These are phyloP conservation scores for Limnanthes douglasii DNA, from an alignment of 345 rosid genomes.

Conservation along the genomic window DNA sequence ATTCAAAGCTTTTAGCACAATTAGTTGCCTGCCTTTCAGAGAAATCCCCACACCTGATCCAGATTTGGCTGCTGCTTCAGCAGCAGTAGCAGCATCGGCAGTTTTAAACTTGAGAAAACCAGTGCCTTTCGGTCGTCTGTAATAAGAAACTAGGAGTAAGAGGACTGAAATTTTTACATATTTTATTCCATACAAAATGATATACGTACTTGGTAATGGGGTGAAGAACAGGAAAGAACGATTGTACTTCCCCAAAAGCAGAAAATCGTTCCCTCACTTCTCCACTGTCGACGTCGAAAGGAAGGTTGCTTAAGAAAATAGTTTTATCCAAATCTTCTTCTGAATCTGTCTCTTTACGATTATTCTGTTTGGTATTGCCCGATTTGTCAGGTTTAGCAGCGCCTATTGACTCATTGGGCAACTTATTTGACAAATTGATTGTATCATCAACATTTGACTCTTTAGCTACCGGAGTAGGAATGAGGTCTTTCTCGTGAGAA, in stretches of 20 bases:
- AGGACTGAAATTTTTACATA: conserved; percentile 1
- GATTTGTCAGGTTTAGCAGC: conserved; percentile 21
- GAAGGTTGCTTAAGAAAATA: conserved; percentile 69
- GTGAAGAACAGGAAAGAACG: conserved; percentile 68
- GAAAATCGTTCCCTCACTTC: conserved; percentile 74
- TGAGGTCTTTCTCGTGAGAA: too few relatives aligned
- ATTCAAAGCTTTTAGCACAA: conserved; percentile 65
- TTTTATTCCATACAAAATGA: background rate
- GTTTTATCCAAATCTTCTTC: conserved; percentile 63
- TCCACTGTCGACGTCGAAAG: conserved; percentile 50
- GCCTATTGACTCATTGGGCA: conserved; percentile 15
- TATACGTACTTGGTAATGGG: conserved; percentile 62
- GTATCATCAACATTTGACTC: conserved; percentile 14
- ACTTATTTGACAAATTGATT: conserved; percentile 13
- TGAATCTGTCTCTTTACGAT: conserved; percentile 17
- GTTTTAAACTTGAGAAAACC: conserved; percentile 83
- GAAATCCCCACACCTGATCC: conserved; percentile 60
- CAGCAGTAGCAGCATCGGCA: conserved; percentile 52
- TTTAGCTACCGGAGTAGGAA: conserved; percentile 10
- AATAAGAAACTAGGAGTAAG: conserved; percentile 10
- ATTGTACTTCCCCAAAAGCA: conserved; percentile 60
- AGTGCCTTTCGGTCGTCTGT: conserved; percentile 84
- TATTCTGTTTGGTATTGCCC: conserved; percentile 18
- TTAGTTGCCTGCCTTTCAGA: conserved; percentile 69
- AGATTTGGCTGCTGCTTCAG: conserved; percentile 50